Conservation (phyloP, 129 eudicot genomes). For the Helichrysum umbraculigerum region DNA sequence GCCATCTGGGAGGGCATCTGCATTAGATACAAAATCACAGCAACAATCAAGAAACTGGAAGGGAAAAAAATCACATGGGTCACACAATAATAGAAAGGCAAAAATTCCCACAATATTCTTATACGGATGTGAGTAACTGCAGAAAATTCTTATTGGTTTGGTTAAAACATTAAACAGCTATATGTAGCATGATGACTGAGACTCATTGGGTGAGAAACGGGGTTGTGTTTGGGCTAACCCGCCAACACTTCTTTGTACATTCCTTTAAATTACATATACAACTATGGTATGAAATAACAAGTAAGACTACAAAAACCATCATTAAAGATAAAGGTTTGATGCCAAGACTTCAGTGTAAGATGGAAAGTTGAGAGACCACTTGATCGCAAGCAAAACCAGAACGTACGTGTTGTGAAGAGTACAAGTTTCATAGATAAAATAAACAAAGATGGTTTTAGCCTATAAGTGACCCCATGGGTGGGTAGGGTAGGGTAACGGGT, state of each 20-base stretch:
- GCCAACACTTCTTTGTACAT: background rate
- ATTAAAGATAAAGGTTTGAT: no score
- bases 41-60: background rate
- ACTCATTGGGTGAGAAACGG: background rate
- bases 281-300: no score
- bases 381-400: background rate
- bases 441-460: background rate
- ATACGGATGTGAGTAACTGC: background rate
- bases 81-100: background rate
- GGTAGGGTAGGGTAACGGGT: no score
- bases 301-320: no score
- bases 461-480: no score
- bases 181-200: background rate
- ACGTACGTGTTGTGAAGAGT: background rate
- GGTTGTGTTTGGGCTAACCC: background rate
- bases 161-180: background rate
- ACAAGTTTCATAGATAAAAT: background rate
- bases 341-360: no score
- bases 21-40: background rate
- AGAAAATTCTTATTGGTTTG: background rate
- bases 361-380: no score
- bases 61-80: background rate
- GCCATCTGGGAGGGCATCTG: constrained; percentile 72
- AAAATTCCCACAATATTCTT: background rate
- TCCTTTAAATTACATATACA: background rate